Base-by-base conservation (phyloP, 177 flowering plant genomes). In the Vitis hybrid region DNA sequence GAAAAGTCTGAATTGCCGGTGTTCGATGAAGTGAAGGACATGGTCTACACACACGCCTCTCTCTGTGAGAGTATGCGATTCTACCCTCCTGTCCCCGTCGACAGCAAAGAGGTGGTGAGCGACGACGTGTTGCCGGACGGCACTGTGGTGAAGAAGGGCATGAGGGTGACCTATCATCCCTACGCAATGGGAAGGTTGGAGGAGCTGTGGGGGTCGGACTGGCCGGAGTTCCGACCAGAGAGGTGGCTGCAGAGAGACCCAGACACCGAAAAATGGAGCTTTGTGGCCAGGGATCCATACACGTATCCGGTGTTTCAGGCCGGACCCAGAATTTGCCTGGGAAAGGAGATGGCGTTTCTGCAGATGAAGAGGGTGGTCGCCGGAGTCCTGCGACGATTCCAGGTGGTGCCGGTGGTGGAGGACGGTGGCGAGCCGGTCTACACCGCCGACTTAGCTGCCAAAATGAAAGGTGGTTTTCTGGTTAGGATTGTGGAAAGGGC, bases 291-390 rank as follows among this genome's bases (percentile, higher is more conserved):
- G 19, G 75, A 71, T 33, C 64, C 76, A 14, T 79, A 65, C 69
- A 69, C 56, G 29, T 75, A 69, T 57, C 77, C 82, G 2, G 82
- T 73, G 66, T 79, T 79, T 31, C 76, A 79, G 60, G 77, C 79
- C 1, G 82, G 81, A 33, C 79, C 82, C 1, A 79, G 82, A 74
- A 60, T 70, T 33, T 79, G 79, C 51, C 18, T 79, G 52, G 81
- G 81, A 56, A 79, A 75, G 72, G 81, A 79, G 6, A 75, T 75
- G 82, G 77, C 79, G 15, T 72, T 75, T 58, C 19, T 75, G 71
- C 78, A 75, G 56, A 75, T 78, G 81, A 78, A 78, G 71, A 68
- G 69, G 33, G 71, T 75, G 51, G 73, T 68, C 5, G 71, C 73
- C 4, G 73, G 60, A 1, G 68, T 78, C 22, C 51, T 78, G 11